Evolutionary conservation across 2,329 filamentous ascomycete species (phyloP), one percentile per base, ranked within the genome.

Genomic region (Alternaria novae-zelandiae): DNA sequence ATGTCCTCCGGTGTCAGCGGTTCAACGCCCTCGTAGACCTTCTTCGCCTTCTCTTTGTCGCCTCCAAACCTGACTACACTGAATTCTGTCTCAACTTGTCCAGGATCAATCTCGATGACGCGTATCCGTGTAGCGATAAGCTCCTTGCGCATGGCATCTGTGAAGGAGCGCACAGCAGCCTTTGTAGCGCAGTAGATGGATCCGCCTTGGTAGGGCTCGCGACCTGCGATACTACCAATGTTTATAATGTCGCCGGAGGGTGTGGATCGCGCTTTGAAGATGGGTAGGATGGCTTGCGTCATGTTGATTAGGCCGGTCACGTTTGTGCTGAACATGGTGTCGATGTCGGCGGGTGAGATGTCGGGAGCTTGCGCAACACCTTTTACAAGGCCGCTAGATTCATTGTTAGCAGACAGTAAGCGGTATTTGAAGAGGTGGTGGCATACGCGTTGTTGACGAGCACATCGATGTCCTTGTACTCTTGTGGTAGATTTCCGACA

Each of bases 151-250:
- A 97, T 81, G 11, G 90, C 87, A 60, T 97, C 93, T 1, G 92
- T 94, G 82, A 97, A 97, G 70, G 87, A 91, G 71, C 91, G 88
- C 59, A 97, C 91, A 2, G 94, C 94, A 20, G 94, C 93, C 82
- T 97, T 97, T 63, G 92, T 94, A 1, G 94, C 93, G 80, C 94
- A 97, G 86, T 97, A 97, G 77, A 97, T 96, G 78, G 90, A 89
- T 26, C 94, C 94, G 54, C 93, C 93, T 1, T 89, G 85, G 79
- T 97, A 97, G 11, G 92, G 87, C 72, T 97, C 94, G 47, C 94
- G 87, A 28, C 93, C 94, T n/a, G 94, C 94, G 76, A 97, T 94
- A 70, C 90, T 94, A 65, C 94, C 94, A 75, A 97, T 89, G 78
- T 97, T 98, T 83, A 99, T 97, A 78, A 99, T 94, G 78, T 98